phyloP scores from a whole-genome alignment of 2,329 filamentous ascomycete genomes.

The Neonectria magnoliae region DNA sequence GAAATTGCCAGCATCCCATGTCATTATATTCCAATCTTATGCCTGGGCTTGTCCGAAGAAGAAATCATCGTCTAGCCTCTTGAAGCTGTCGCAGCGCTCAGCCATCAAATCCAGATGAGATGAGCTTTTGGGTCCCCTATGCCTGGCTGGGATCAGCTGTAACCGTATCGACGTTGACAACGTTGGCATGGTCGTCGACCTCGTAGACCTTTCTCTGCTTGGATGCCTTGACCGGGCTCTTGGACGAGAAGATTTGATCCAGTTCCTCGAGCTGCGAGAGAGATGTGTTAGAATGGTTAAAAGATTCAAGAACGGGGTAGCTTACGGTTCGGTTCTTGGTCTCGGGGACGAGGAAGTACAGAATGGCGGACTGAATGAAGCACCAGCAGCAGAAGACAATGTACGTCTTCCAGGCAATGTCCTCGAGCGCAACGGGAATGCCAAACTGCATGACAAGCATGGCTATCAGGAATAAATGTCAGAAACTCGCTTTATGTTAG shows the following conservation, averaged over 20 bases:
- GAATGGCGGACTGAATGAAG: constrained; percentile 50
- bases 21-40: background rate
- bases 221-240: constrained; percentile 34
- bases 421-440: constrained; percentile 57
- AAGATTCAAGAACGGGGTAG: background rate
- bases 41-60: background rate
- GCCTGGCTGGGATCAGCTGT: constrained; percentile 5
- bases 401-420: constrained; percentile 64
- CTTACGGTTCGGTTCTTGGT: constrained; percentile 57
- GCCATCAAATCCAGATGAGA: background rate
- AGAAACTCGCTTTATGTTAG: background rate
- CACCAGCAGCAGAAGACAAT: constrained; percentile 61
- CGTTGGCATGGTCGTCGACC: constrained; percentile 30
- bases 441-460: constrained; percentile 54
- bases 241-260: constrained; percentile 36
- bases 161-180: constrained; percentile 32
- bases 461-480: constrained; percentile 11
- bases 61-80: background rate
- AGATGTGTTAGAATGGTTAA: background rate
- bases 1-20: background rate
- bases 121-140: background rate
- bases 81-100: background rate
- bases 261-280: constrained; percentile 37
- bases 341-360: constrained; percentile 63
- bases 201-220: constrained; percentile 34